A percentile compares a stretch with the other conserved stretches of the same genome.
phyloP scores from a whole-genome alignment of 345 rosid species.

The Lagerstroemia speciosa region DNA sequence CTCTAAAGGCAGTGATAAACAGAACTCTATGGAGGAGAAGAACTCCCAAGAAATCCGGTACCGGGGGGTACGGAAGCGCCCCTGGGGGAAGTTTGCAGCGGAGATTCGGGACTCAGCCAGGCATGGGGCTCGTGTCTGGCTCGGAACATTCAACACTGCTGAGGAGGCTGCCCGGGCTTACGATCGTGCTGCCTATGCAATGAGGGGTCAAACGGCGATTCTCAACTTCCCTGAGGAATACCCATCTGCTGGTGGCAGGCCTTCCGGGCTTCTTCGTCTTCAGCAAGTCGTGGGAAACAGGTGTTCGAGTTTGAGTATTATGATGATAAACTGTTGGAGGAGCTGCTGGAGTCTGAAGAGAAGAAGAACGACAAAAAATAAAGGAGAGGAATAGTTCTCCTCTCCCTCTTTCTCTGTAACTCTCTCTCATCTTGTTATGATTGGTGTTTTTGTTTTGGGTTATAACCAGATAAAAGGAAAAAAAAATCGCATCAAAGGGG shows the following conservation, averaged over 20 bases:
- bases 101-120: conserved; percentile 76
- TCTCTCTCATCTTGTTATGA: too few species aligned
- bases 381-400: neutral
- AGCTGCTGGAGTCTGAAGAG: conserved; percentile 63
- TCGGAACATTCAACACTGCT: conserved; percentile 92
- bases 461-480: too few species aligned
- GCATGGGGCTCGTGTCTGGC: conserved; percentile 76
- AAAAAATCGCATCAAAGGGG: too few species aligned
- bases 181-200: conserved; percentile 69
- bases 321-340: conserved; percentile 72
- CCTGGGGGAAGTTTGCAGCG: conserved; percentile 91
- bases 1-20: neutral
- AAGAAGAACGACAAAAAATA: conserved; percentile 23
- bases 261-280: conserved; percentile 11
- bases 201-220: conserved; percentile 76
- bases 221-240: conserved; percentile 79
- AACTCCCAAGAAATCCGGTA: conserved; percentile 30
- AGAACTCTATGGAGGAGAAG: conserved; percentile 7
- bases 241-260: conserved; percentile 22
- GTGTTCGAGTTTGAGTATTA: conserved; percentile 73
- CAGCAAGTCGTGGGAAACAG: conserved; percentile 19
- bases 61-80: conserved; percentile 70
- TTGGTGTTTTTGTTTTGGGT: too few species aligned
- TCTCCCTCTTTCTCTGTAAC: neutral
- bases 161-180: conserved; percentile 91